A percentile compares a stretch with the other conserved stretches of the same genome.
Evolutionary conservation across 331 rosid species (phyloP).

Genomic region (Acacia concinna): DNA sequence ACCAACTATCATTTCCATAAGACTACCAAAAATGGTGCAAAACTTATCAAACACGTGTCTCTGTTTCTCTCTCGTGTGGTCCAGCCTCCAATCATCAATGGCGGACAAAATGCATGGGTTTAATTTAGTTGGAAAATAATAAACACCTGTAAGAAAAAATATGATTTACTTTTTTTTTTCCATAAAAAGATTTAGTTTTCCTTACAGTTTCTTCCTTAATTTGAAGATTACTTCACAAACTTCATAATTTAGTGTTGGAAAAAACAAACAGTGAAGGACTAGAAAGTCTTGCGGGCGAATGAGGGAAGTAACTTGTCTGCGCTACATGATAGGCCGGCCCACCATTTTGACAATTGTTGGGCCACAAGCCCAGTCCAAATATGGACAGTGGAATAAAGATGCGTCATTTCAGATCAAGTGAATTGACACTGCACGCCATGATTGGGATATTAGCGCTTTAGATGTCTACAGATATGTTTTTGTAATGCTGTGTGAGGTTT

Average conservation of each 20-base stretch:
- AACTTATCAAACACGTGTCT: neutral
- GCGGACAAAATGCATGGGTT: neutral
- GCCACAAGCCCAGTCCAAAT: neutral
- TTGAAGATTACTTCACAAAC: neutral
- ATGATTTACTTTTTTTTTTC: no score
- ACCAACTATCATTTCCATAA: neutral
- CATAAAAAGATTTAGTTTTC: neutral
- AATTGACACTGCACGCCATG: neutral
- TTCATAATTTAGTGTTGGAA: neutral
- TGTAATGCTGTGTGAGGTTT: slow-evolving; percentile 48
- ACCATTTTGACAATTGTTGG: neutral
- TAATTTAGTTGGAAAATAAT: neutral
- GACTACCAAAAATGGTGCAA: neutral
- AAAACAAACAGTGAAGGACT: neutral
- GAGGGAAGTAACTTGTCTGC: no score
- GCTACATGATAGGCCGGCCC: neutral
- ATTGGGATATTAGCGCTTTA: slow-evolving; percentile 43
- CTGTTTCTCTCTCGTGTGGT: neutral
- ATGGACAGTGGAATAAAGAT: neutral
- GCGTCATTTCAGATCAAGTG: neutral
- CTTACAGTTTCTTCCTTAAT: neutral
- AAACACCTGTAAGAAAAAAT: neutral
- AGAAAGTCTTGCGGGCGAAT: neutral
- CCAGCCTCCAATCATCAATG: neutral
- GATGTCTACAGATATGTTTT: slow-evolving; percentile 35